Percentiles rank a stretch among this genome's conserved stretches.
Evolutionary conservation across 768 basidiomycete species (phyloP).

Genomic region (Tricholoma furcatifolium): DNA sequence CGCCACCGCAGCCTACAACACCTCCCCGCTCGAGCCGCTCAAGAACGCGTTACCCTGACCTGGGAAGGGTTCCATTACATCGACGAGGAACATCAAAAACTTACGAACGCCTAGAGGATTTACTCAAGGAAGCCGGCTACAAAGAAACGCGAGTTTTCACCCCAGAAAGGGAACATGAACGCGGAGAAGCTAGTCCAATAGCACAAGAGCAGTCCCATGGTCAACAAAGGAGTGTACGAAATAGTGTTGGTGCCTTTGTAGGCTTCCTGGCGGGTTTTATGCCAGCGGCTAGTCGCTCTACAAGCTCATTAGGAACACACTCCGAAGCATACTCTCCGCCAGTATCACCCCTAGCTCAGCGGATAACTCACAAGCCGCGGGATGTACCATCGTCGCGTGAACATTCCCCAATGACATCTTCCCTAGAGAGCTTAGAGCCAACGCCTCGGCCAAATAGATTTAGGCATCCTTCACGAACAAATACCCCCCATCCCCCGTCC

Average conservation of each 20-base stretch:
- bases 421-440: slow-evolving; percentile 32
- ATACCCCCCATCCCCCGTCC: slow-evolving; percentile 11
- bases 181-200: slow-evolving; percentile 29
- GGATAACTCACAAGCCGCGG: slow-evolving; percentile 14
- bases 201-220: slow-evolving; percentile 25
- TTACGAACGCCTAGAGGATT: slow-evolving; percentile 83
- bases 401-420: slow-evolving; percentile 29
- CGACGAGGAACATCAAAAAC: slow-evolving; percentile 76
- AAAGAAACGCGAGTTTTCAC: slow-evolving; percentile 91
- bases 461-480: slow-evolving; percentile 8
- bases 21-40: slow-evolving; percentile 42
- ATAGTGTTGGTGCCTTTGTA: slow-evolving; percentile 61
- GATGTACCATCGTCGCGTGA: slow-evolving; percentile 17
- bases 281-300: slow-evolving; percentile 28
- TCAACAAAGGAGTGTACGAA: slow-evolving; percentile 31
- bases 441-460: slow-evolving; percentile 22
- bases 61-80: slow-evolving; percentile 73
- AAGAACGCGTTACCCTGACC: slow-evolving; percentile 53
- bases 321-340: slow-evolving; percentile 28
- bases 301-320: slow-evolving; percentile 15
- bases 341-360: slow-evolving; percentile 28
- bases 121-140: slow-evolving; percentile 86
- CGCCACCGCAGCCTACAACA: slow-evolving; percentile 41
- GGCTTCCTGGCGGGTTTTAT: slow-evolving; percentile 68
- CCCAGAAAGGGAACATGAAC: slow-evolving; percentile 73